phyloP scores from a whole-genome alignment of 768 basidiomycete genomes.

The Lyophyllum semitale region DNA sequence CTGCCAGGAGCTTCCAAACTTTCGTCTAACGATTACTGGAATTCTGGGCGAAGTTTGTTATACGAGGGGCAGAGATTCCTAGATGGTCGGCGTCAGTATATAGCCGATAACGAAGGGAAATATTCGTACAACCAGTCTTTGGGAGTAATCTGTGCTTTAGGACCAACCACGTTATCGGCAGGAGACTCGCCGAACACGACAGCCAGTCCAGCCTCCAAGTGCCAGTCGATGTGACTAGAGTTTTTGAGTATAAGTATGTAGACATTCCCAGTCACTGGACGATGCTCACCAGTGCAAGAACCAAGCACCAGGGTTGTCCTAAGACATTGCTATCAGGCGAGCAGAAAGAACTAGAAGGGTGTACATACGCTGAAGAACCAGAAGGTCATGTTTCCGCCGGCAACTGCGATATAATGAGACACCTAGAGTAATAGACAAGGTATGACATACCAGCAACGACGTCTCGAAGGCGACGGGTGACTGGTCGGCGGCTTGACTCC shows the following conservation, averaged over 20 bases:
- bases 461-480: too few species aligned
- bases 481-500: too few species aligned
- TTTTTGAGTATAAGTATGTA: neutral
- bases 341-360: neutral
- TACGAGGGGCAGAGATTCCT: conserved; percentile 12
- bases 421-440: neutral
- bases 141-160: conserved; percentile 17
- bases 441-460: conserved; percentile 12
- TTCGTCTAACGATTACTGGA: conserved; percentile 8
- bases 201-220: conserved; percentile 42
- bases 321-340: conserved; percentile 13
- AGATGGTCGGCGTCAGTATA: neutral
- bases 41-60: conserved; percentile 11
- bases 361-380: conserved; percentile 33
- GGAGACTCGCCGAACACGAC: conserved; percentile 37
- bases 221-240: conserved; percentile 53
- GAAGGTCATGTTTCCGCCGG: conserved; percentile 41
- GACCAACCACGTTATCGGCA: conserved; percentile 17
- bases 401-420: neutral
- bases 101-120: neutral
- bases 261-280: neutral
- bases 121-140: conserved; percentile 16
- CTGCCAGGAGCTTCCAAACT: too few species aligned
- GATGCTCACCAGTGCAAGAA: conserved; percentile 43
- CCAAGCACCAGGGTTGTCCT: conserved; percentile 54